These are phyloP conservation scores for Aspergillus pseudoterreus DNA, from an alignment of 2,329 filamentous ascomycete genomes.

Conservation along the genomic window DNA sequence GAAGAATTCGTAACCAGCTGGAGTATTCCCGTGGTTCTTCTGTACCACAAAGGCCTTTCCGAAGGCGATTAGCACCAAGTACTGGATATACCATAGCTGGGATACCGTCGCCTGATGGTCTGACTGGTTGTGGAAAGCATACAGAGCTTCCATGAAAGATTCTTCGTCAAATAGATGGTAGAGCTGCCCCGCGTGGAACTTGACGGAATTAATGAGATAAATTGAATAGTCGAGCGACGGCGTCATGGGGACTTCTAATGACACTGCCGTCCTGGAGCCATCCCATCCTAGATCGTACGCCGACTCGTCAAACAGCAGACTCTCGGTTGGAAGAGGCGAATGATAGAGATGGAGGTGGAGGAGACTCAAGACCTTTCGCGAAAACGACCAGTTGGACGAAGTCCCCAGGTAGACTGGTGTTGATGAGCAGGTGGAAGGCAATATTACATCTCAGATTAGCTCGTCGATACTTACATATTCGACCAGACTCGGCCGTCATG, in stretches of 20 bases:
- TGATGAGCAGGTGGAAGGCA: not conserved
- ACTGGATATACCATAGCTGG: constrained; percentile 52
- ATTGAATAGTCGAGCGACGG: constrained; percentile 49
- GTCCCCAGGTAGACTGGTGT: constrained; percentile 50
- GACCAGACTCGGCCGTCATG: constrained; percentile 40
- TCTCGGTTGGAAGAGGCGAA: constrained; percentile 40
- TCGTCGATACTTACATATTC: constrained; percentile 38
- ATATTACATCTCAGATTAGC: not conserved
- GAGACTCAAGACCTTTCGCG: constrained; percentile 47
- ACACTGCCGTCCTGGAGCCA: constrained; percentile 30
- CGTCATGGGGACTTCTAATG: constrained; percentile 32
- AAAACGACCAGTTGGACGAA: constrained; percentile 57
- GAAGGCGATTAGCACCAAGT: constrained; percentile 52
- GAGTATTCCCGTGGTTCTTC: constrained; percentile 32
- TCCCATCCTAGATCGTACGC: constrained; percentile 54
- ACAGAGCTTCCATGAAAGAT: constrained; percentile 46
- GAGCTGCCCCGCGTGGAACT: constrained; percentile 52
- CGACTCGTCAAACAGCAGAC: constrained; percentile 49
- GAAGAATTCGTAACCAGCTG: constrained; percentile 48
- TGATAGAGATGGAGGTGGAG: constrained; percentile 47
- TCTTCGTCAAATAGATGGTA: constrained; percentile 54
- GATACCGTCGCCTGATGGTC: constrained; percentile 22
- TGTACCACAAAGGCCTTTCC: constrained; percentile 52
- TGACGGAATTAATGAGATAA: constrained; percentile 53
- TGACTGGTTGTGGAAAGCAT: constrained; percentile 39